These are phyloP conservation scores for Suhomyces pyralidae DNA, from an alignment of 805 yeast species.

Conservation along the genomic window DNA sequence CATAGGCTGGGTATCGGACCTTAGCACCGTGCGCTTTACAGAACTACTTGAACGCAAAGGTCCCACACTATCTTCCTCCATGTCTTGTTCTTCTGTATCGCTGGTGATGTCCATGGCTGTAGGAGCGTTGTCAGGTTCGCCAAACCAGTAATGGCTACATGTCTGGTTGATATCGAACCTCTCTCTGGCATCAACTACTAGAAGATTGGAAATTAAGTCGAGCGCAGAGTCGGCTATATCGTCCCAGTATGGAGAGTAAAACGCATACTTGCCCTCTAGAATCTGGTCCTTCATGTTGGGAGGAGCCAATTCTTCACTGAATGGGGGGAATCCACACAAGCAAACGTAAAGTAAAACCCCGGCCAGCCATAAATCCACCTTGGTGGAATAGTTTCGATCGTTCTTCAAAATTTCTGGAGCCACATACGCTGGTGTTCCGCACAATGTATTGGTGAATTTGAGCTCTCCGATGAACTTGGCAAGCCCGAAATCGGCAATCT, in stretches of 20 bases:
- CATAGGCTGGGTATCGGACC: slow-evolving; percentile 28
- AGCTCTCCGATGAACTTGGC: slow-evolving; percentile 69
- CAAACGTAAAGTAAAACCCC: slow-evolving; percentile 79
- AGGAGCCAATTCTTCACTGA: slow-evolving; percentile 78
- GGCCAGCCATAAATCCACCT: slow-evolving; percentile 79
- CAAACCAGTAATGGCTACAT: slow-evolving; percentile 45
- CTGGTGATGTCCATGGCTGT: neutral
- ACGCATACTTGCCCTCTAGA: slow-evolving; percentile 62
- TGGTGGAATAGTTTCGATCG: slow-evolving; percentile 58
- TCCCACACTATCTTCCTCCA: slow-evolving; percentile 2
- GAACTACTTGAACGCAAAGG: neutral
- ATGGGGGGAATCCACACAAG: slow-evolving; percentile 82
- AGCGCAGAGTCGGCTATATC: slow-evolving; percentile 60
- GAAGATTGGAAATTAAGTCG: slow-evolving; percentile 60
- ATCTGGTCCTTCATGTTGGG: slow-evolving; percentile 78
- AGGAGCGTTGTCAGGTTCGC: slow-evolving; percentile 11
- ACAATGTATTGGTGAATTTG: slow-evolving; percentile 70
- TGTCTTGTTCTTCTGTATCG: slow-evolving; percentile 1
- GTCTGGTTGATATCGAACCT: slow-evolving; percentile 42
- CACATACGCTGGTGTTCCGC: slow-evolving; percentile 87
- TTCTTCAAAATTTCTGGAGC: slow-evolving; percentile 73
- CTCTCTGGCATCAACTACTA: slow-evolving; percentile 51
- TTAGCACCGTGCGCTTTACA: slow-evolving; percentile 14
- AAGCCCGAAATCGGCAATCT: slow-evolving; percentile 81
- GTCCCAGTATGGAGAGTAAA: slow-evolving; percentile 80